Percentiles rank a stretch among this genome's conserved stretches.
Conservation (phyloP, 768 basidiomycete species). For the Amanita jacksonii region DNA sequence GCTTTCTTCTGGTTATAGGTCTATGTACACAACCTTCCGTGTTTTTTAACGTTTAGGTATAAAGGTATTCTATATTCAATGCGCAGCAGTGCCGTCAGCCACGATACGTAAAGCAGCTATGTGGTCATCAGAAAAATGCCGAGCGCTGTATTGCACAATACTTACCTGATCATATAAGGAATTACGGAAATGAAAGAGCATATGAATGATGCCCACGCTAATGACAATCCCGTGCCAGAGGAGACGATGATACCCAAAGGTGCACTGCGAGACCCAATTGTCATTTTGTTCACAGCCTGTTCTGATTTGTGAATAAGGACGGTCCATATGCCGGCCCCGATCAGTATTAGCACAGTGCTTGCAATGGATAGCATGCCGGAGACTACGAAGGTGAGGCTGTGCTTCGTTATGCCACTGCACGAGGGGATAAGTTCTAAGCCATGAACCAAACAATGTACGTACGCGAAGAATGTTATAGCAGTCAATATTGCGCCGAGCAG, state of each 20-base stretch:
- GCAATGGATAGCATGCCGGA: slow-evolving; percentile 56
- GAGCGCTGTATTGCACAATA: slow-evolving; percentile 3
- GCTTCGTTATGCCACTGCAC: slow-evolving; percentile 58
- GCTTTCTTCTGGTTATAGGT: too few species aligned
- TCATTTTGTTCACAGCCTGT: slow-evolving; percentile 46
- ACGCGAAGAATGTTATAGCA: slow-evolving; percentile 59
- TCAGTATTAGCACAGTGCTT: slow-evolving; percentile 53
- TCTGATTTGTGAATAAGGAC: slow-evolving; percentile 55
- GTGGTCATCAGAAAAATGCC: not conserved
- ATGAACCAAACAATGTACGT: slow-evolving; percentile 18
- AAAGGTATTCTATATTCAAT: too few species aligned
- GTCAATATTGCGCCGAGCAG: slow-evolving; percentile 64
- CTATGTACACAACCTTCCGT: too few species aligned
- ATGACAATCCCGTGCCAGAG: slow-evolving; percentile 49
- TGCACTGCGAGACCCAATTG: slow-evolving; percentile 27
- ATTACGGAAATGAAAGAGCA: slow-evolving; percentile 54
- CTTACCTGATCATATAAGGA: slow-evolving; percentile 74
- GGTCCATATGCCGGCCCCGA: slow-evolving; percentile 72
- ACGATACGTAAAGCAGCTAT: slow-evolving; percentile 59
- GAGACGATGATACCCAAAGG: slow-evolving; percentile 57
- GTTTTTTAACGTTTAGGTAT: too few species aligned
- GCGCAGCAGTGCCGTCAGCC: slow-evolving; percentile 1
- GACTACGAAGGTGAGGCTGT: slow-evolving; percentile 53
- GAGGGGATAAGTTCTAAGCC: slow-evolving; percentile 10
- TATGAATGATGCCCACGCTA: slow-evolving; percentile 70